A percentile compares a stretch with the other conserved stretches of the same genome.
These are phyloP conservation scores for Nakazawaea wickerhamii DNA, from an alignment of 805 yeast genomes.

Conservation along the genomic window DNA sequence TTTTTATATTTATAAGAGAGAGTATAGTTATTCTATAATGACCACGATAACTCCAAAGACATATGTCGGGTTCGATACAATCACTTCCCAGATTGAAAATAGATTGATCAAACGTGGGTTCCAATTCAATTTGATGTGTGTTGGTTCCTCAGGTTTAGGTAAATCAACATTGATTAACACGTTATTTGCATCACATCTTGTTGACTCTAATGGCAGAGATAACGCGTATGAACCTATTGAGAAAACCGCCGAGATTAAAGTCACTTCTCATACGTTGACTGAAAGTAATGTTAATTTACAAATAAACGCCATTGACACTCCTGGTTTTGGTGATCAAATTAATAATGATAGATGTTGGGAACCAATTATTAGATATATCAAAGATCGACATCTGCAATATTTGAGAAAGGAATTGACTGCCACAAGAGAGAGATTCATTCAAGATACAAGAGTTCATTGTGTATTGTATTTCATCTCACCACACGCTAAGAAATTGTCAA, in stretches of 20 bases:
- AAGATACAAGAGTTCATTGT: constrained; percentile 91
- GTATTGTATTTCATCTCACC: constrained; percentile 89
- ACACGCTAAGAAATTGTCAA: constrained; percentile 77
- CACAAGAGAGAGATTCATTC: constrained; percentile 75
- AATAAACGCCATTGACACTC: constrained; percentile 90
- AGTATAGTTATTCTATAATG: too few relatives aligned
- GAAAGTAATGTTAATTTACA: constrained; percentile 87
- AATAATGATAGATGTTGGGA: constrained; percentile 97
- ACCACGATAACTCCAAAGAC: constrained; percentile 43
- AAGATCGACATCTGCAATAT: constrained; percentile 90
- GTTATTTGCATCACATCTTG: constrained; percentile 76
- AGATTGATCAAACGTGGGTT: constrained; percentile 89
- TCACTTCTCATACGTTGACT: constrained; percentile 59
- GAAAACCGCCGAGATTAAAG: constrained; percentile 81
- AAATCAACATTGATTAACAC: constrained; percentile 91
- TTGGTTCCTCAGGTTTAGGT: constrained; percentile 91
- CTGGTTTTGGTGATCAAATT: constrained; percentile 96
- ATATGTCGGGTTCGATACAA: constrained; percentile 95
- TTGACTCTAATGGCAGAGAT: constrained; percentile 69
- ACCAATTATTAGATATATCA: constrained; percentile 87
- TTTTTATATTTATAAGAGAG: too few relatives aligned
- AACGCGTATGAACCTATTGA: constrained; percentile 65
- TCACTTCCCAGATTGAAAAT: constrained; percentile 91
- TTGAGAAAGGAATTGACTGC: constrained; percentile 93
- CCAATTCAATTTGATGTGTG: constrained; percentile 90